phyloP scores from a whole-genome alignment of 192 early-diverging fungal genomes.

The Globomyces pollinis-pini region DNA sequence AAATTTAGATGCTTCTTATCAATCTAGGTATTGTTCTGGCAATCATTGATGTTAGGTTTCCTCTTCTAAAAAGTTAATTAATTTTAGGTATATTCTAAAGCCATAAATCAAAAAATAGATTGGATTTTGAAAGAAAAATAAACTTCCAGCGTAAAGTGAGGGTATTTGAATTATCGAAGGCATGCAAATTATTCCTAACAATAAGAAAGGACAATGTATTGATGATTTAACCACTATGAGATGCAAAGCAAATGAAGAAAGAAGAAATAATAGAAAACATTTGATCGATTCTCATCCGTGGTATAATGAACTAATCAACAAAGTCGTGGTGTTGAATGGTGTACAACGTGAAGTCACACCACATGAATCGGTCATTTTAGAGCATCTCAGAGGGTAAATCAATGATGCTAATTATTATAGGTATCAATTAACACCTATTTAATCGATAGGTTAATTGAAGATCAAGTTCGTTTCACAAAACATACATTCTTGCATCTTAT shows the following conservation, averaged over 20 bases:
- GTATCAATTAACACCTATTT: no score
- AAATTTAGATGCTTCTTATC: conserved; percentile 8
- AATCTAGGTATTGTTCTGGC: not conserved
- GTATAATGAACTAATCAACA: conserved; percentile 44
- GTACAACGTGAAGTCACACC: conserved; percentile 18
- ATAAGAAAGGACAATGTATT: conserved; percentile 31
- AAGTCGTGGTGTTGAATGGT: conserved; percentile 30
- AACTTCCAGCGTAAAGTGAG: conserved; percentile 29
- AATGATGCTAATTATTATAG: not conserved
- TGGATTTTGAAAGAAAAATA: conserved; percentile 37
- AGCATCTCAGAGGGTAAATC: conserved; percentile 37
- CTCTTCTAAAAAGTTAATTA: no score
- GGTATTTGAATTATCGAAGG: conserved; percentile 31
- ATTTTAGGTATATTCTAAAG: no score
- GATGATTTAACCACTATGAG: conserved; percentile 43
- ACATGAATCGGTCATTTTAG: conserved; percentile 34
- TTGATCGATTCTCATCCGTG: conserved; percentile 39
- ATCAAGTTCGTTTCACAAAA: conserved; percentile 31
- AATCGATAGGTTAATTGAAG: conserved; percentile 31
- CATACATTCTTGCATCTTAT: conserved; percentile 40
- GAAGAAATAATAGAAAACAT: conserved; percentile 11
- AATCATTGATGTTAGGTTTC: no score
- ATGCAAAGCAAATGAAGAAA: conserved; percentile 17
- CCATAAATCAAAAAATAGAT: no score
- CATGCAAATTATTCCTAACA: conserved; percentile 3